Conservation (phyloP, 495 filamentous ascomycete species). For the Neurospora intermedia region DNA sequence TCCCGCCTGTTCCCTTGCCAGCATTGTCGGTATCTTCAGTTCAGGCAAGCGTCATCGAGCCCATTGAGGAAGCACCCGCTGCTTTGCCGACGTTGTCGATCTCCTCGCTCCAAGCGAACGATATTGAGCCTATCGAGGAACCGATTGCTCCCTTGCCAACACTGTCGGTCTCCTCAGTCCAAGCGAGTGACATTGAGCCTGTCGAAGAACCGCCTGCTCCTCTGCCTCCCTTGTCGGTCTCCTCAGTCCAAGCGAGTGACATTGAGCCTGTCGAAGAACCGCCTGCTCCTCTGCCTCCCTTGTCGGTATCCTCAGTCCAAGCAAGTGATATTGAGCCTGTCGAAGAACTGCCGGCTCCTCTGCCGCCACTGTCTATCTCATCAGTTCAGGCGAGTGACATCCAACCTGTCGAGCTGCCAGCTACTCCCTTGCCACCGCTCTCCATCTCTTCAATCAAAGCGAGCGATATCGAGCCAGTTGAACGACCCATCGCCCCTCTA, state of each 20-base stretch:
- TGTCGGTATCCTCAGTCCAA: conserved; percentile 7
- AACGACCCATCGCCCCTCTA: conserved; percentile 1
- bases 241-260: conserved; percentile 6
- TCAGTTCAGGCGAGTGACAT: neutral
- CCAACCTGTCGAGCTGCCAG: neutral
- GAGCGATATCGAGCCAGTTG: conserved; percentile 22
- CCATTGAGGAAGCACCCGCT: conserved; percentile 9
- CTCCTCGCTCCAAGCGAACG: conserved; percentile 5
- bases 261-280: conserved; percentile 10
- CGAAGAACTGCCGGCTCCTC: neutral
- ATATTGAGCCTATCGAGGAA: conserved; percentile 10
- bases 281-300: neutral
- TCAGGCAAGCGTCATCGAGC: conserved; percentile 23
- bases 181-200: conserved; percentile 11
- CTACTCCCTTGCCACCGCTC: neutral
- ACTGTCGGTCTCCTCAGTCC: conserved; percentile 13
- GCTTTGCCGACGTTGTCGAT: conserved; percentile 6
- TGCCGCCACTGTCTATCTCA: conserved; percentile 3
- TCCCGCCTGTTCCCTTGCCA: conserved; percentile 3
- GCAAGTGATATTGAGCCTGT: conserved; percentile 11
- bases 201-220: conserved; percentile 3
- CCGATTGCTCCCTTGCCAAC: conserved; percentile 1
- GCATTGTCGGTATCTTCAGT: conserved; percentile 21
- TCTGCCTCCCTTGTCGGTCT: conserved; percentile 1
- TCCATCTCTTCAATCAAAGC: conserved; percentile 12